Base-by-base conservation (phyloP, 1,284 basidiomycete genomes). In the Pisolithus thermaeus region DNA sequence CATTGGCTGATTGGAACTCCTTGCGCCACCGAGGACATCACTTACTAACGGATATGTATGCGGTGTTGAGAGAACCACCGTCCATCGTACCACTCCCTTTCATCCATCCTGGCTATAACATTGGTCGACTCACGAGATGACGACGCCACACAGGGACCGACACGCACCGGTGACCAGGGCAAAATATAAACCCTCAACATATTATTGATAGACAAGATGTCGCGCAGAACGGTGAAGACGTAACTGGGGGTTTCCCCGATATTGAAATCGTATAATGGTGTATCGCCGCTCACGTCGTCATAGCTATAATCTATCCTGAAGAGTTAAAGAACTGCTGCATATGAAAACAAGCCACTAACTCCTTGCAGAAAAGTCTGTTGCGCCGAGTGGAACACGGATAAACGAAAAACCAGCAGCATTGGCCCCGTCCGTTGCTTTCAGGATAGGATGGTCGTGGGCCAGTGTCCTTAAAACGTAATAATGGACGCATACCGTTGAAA, bases 121-220 rank as follows among this genome's bases (percentile, higher is more conserved):
- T 28, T n/a, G 3, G 28, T 49, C 23, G 56, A 46, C 47, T 47
- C 37, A 35, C 32, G 9, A 28, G 22, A 16, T 30, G 5, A 8
- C 44, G 37, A 23, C 4, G 11, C 3, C 16, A 8, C 14, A 18
- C 25, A 3, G 2, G 2, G 28, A 3, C 40, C 11, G 22, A 36
- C n/a, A 62, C 70, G 54, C 54, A 78, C 77, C 9, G 77, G 74
- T 50, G 76, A 78, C 78, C 78, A 80, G 1, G 78, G 78, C 28
- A 76, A 36, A 12, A 78, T 53, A 46, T 77, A 74, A 4, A 79
- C 63, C 56, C 68, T 72, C 35, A 78, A 53, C 52, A 62, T 59
- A 12, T 56, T 58, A 46, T 77, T 77, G 58, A 80, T 64, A 9
- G 72, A 67, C 45, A 67, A 54, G 51, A 80, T 79, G 54, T 80